phyloP scores from a whole-genome alignment of 495 filamentous ascomycete genomes.

The Acidomyces sp. region DNA sequence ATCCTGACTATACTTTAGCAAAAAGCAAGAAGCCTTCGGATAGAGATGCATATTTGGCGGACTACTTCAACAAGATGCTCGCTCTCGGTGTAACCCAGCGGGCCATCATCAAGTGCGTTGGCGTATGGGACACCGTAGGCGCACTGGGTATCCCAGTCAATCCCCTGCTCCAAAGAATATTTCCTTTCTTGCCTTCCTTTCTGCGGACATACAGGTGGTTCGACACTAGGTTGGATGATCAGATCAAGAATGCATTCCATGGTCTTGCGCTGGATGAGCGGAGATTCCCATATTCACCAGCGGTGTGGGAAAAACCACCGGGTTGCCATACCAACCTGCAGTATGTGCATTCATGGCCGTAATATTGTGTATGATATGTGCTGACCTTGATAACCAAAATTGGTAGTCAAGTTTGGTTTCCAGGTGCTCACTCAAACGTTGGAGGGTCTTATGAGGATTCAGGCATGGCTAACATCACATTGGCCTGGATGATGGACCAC shows the following conservation, averaged over 20 bases:
- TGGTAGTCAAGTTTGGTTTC: conserved; percentile 33
- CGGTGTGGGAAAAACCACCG: conserved; percentile 22
- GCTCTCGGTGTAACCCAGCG: conserved; percentile 35
- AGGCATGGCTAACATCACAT: conserved; percentile 22
- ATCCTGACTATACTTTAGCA: conserved; percentile 5
- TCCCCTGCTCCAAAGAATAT: conserved; percentile 16
- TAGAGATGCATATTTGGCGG: conserved; percentile 3
- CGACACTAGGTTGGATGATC: conserved; percentile 19
- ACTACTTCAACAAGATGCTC: conserved; percentile 34
- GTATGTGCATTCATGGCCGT: too few relatives aligned
- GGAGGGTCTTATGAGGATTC: conserved; percentile 27
- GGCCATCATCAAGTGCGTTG: conserved; percentile 24
- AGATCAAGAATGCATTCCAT: conserved; percentile 23
- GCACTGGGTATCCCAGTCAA: conserved; percentile 27
- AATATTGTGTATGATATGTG: too few relatives aligned
- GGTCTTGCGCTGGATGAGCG: conserved; percentile 32
- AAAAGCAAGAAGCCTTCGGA: neutral
- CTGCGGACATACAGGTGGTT: conserved; percentile 19
- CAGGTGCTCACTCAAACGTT: conserved; percentile 28
- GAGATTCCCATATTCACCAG: conserved; percentile 20
- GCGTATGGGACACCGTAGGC: conserved; percentile 26
- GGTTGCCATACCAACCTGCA: conserved; percentile 19
- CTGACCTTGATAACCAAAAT: too few relatives aligned
- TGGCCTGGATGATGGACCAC: conserved; percentile 28
- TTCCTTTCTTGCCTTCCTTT: conserved; percentile 18